A percentile compares a stretch with the other conserved stretches of the same genome.
These are phyloP conservation scores for Chaetomium globosum DNA, from an alignment of 2,329 filamentous ascomycete genomes.

Conservation along the genomic window DNA sequence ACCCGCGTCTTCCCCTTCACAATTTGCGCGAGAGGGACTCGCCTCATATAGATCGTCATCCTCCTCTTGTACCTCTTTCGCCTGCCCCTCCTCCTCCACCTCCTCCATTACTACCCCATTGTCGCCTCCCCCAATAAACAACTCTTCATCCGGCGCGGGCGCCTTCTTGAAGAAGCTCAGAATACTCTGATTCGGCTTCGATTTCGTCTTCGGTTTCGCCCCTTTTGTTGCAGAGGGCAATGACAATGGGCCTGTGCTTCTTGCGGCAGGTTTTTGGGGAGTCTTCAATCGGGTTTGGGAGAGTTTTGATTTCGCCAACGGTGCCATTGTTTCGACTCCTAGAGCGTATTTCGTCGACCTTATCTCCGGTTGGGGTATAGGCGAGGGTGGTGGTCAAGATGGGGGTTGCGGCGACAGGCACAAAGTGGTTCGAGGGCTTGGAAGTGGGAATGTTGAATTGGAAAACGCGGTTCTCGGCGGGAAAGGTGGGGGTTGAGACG, in stretches of 20 bases:
- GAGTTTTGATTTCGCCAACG: constrained; percentile 5
- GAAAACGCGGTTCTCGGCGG: constrained; percentile 5
- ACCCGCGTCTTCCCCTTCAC: not conserved
- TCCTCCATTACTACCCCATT: not conserved
- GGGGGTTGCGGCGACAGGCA: not conserved
- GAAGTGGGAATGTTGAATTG: not conserved
- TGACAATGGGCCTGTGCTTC: not conserved
- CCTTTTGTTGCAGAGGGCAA: constrained; percentile 10
- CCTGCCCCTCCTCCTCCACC: not conserved
- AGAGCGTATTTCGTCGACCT: not conserved
- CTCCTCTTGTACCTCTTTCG: not conserved
- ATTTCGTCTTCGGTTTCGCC: constrained; percentile 28
- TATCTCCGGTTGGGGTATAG: not conserved
- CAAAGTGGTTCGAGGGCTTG: not conserved
- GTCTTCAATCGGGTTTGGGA: constrained; percentile 25
- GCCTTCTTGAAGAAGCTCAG: constrained; percentile 75
- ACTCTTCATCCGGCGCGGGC: constrained; percentile 52
- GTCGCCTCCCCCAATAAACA: constrained; percentile 50
- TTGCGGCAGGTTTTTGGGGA: constrained; percentile 19
- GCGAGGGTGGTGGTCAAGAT: not conserved
- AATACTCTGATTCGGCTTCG: constrained; percentile 64
- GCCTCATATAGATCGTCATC: constrained; percentile 29
- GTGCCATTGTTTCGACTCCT: not conserved
- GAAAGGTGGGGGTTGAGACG: constrained; percentile 23
- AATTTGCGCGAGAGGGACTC: not conserved